Conservation (phyloP, 2,329 filamentous ascomycete genomes). For the Aspergillus sp. region DNA sequence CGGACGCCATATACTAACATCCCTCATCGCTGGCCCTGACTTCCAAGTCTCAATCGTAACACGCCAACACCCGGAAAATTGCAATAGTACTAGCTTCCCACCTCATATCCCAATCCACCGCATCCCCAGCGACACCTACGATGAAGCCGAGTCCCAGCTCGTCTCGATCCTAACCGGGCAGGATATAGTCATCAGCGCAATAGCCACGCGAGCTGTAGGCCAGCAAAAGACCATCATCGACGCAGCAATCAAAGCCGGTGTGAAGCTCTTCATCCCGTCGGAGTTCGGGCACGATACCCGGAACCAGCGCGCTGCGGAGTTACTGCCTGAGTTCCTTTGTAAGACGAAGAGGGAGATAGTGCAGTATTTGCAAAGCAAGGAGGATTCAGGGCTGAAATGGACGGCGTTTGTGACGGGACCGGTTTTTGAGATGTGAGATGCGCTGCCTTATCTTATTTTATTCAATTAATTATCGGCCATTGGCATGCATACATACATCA, state of each 20-base stretch:
- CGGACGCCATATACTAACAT: background rate
- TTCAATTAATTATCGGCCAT: too few relatives aligned
- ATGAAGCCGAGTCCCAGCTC: background rate
- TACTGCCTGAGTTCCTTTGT: background rate
- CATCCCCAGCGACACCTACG: background rate
- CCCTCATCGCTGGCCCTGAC: background rate
- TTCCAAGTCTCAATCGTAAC: background rate
- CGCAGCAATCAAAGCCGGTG: background rate
- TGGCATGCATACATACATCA: background rate
- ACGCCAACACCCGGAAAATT: background rate
- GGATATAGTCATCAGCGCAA: background rate
- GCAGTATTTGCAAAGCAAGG: background rate
- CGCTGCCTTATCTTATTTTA: background rate
- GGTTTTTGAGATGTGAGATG: background rate
- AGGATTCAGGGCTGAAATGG: background rate
- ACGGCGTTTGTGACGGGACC: background rate
- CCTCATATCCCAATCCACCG: background rate
- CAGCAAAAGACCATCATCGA: background rate
- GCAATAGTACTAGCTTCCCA: background rate
- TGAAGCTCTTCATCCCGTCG: background rate
- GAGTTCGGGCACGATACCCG: background rate
- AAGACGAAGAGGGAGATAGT: background rate
- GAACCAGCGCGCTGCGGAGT: background rate
- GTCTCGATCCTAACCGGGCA: background rate
- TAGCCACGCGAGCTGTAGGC: background rate